Percentiles rank a stretch among this genome's conserved stretches.
These are phyloP conservation scores for Geotrichum aggregatum DNA, from an alignment of 1,139 yeast species.

Conservation along the genomic window DNA sequence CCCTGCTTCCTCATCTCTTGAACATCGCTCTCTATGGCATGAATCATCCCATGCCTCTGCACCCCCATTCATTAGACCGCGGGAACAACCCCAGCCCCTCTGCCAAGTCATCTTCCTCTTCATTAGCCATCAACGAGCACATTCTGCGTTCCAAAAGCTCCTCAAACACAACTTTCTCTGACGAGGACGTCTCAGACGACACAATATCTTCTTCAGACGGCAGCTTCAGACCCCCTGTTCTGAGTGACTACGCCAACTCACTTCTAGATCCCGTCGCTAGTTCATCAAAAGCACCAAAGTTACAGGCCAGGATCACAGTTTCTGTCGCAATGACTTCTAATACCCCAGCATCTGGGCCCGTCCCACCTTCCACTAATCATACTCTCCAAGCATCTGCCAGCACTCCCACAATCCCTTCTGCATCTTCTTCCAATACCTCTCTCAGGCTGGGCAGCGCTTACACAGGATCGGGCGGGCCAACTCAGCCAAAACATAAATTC, in stretches of 20 bases:
- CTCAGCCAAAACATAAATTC: slow-evolving; percentile 11
- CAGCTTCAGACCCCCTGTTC: slow-evolving; percentile 58
- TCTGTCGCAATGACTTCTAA: slow-evolving; percentile 6
- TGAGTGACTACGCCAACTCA: slow-evolving; percentile 55
- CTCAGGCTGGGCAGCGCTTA: slow-evolving; percentile 16
- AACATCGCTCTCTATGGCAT: background rate
- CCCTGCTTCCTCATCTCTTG: no score
- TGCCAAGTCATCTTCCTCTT: slow-evolving; percentile 3
- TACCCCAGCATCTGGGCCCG: background rate
- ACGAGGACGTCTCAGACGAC: slow-evolving; percentile 25
- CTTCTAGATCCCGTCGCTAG: slow-evolving; percentile 33
- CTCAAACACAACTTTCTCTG: slow-evolving; percentile 5
- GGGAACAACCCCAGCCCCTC: slow-evolving; percentile 3
- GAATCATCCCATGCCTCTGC: slow-evolving; percentile 3
- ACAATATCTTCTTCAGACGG: slow-evolving; percentile 42
- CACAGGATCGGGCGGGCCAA: slow-evolving; percentile 1
- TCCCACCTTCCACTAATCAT: slow-evolving; percentile 2
- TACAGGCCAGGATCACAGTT: slow-evolving; percentile 6
- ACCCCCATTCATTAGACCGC: background rate
- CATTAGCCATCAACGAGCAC: background rate
- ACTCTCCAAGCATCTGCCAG: slow-evolving; percentile 9
- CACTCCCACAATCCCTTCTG: slow-evolving; percentile 6
- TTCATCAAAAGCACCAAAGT: background rate
- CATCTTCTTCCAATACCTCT: slow-evolving; percentile 12
- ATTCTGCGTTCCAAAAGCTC: background rate